Base-by-base conservation (phyloP, 2,329 filamentous ascomycete genomes). In the Talaromyces sp. region DNA sequence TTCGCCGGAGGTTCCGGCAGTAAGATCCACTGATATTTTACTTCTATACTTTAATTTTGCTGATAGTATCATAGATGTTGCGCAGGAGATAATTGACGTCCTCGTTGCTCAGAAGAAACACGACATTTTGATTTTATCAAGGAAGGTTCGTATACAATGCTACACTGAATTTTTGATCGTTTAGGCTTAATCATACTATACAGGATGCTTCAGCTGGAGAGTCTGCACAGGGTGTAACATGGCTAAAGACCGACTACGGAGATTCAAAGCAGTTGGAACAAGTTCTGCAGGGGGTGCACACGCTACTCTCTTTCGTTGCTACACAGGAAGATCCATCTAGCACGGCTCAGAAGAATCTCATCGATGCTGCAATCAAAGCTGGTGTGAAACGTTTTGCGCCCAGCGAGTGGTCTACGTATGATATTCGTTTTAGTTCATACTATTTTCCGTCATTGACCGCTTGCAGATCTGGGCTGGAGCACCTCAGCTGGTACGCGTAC, bases 281-380 rank as follows among this genome's bases (percentile, higher is more conserved):
- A 5, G 67, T 70, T 0, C 70, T 86, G 1, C 57, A 66, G 12
- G 83, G 81, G 6, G 73, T 79, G 0, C 77, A 86, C 53, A 83
- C 81, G 0, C 71, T 87, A 3, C 70, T 85, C 0, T 84, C 80
- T 2, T 85, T 85, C 64, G 66, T 83, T 14, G 64, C 32, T 8
- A 54, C 48, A n/a, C 52, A 62, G 54, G 52, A 59, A 9, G 65
- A 68, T 60, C 59, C 64, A 51, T 38, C 57, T 14, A 65, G 62
- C 53, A 58, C 58, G 10, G 32, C 63, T 1, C 70, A 74, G 58
- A 72, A 75, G 32, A 68, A 69, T n/a, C 67, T 79, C 53, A 77
- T 78, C 51, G 73, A 79, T 65, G 74, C 75, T 48, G 65, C 70
- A 11, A 65, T 78, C 48, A 62, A 63, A 24, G 76, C 76, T 11